Base-by-base conservation (phyloP, 495 filamentous ascomycete genomes). In the Gamarada debralockiae region DNA sequence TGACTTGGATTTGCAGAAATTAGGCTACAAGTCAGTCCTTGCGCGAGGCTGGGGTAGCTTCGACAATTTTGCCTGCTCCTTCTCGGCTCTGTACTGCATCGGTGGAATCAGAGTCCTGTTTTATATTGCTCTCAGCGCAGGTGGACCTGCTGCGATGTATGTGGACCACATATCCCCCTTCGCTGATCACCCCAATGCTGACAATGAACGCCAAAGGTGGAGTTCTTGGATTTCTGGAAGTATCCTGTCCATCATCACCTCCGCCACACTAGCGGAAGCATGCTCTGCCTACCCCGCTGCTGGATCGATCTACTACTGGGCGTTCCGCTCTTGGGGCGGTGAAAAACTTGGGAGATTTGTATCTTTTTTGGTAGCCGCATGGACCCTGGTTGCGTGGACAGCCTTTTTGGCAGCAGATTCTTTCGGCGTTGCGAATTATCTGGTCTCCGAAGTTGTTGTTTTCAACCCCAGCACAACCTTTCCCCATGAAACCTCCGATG, bases 221-320 rank as follows among this genome's bases (percentile, higher is more conserved):
- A 70, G 65, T 57, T 69, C 65, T 23, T 70, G 65, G 65, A 36
- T 68, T 23, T 68, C 67, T 14, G 66, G 66, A 44, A 68, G 64
- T 44, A 61, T 68, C 23, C 45, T 70, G 7, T 68, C 65, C 4
- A 62, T 68, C 50, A 67, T 70, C 48, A 68, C 67, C 22, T 62
- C 65, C 15, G 65, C 64, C 14, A 68, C 64, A 34, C 64, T 70
- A 22, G 67, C 67, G 9, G 67, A 68, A 55, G 67, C 67, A 10
- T 70, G 65, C 33, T 68, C 65, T 17, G 55, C 51, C 34, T 68
- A 67, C 25, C 64, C 67, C 14, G 67, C 64, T 42, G 66, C 67
- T 17, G 67, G 67, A 9, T 70, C 66, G 2, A 68, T 67, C 25
- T 70, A 70, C 60, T 68, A 68, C 57, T 70, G 66, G 64, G 65